phyloP scores from a whole-genome alignment of 495 filamentous ascomycete genomes.

The Penicillium antarcticum region DNA sequence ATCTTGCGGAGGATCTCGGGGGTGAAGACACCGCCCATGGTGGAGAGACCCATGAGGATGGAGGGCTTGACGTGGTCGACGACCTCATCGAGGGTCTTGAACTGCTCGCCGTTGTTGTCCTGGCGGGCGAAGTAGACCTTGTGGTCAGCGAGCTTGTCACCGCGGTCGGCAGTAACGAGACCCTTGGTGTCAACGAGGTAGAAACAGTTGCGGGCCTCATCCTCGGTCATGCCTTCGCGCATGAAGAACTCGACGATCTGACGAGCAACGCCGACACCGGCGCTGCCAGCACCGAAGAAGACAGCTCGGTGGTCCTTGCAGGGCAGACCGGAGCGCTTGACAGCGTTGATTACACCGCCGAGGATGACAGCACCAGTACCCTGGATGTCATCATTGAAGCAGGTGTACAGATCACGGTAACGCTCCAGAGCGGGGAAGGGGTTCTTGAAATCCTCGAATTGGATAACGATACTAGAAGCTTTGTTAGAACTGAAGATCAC shows the following conservation, averaged over 20 bases:
- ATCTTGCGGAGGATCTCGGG: constrained; percentile 80
- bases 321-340: constrained; percentile 81
- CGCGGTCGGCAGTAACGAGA: constrained; percentile 88
- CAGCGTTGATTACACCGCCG: constrained; percentile 90
- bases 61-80: constrained; percentile 93
- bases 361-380: constrained; percentile 96
- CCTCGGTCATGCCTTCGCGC: constrained; percentile 87
- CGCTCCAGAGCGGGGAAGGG: constrained; percentile 91
- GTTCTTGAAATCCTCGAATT: constrained; percentile 99
- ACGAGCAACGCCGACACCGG: constrained; percentile 94
- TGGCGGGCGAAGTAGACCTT: constrained; percentile 94
- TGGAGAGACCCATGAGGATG: constrained; percentile 90
- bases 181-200: constrained; percentile 98
- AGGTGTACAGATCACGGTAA: constrained; percentile 82
- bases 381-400: constrained; percentile 99
- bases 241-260: constrained; percentile 96
- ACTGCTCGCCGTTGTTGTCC: constrained; percentile 90
- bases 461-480: constrained; percentile 74
- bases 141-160: constrained; percentile 92
- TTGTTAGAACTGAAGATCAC: constrained; percentile 21
- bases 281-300: constrained; percentile 93
- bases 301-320: constrained; percentile 89
- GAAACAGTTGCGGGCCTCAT: constrained; percentile 86
- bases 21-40: constrained; percentile 92
- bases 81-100: constrained; percentile 84